Conservation (phyloP, 2,329 filamentous ascomycete genomes). For the Aspergillus fructus region DNA sequence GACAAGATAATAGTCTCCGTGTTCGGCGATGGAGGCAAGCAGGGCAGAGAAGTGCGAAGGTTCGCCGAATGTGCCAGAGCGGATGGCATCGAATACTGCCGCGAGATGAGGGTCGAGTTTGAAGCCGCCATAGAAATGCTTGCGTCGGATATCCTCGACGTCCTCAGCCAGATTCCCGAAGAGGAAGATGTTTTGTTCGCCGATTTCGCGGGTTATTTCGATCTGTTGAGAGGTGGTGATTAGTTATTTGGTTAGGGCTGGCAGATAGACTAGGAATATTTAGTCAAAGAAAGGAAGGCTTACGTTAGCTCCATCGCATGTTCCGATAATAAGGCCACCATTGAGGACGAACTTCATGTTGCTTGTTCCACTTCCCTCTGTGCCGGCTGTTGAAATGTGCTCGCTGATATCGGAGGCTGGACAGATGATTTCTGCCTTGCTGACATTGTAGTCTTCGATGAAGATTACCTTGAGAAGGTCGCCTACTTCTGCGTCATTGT, state of each 20-base stretch:
- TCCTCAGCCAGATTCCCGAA: constrained; percentile 96
- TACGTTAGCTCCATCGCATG: constrained; percentile 95
- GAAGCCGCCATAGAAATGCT: constrained; percentile 80
- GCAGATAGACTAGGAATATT: not conserved
- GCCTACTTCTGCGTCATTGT: constrained; percentile 87
- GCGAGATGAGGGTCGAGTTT: constrained; percentile 72
- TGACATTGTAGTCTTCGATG: constrained; percentile 97
- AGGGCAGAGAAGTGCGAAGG: constrained; percentile 76
- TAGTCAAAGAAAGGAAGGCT: constrained; percentile 32
- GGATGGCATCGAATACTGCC: constrained; percentile 81
- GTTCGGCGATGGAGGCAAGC: constrained; percentile 80
- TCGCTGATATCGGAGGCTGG: constrained; percentile 96
- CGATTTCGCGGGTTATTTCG: constrained; percentile 95
- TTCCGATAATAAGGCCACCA: constrained; percentile 94
- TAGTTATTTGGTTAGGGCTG: constrained; percentile 1
- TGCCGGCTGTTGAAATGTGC: constrained; percentile 97
- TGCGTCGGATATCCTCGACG: constrained; percentile 91
- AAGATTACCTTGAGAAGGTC: constrained; percentile 97
- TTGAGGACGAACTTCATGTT: constrained; percentile 99
- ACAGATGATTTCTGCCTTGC: constrained; percentile 95
- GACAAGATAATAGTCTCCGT: constrained; percentile 96
- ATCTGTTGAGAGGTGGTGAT: constrained; percentile 56
- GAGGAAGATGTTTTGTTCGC: constrained; percentile 96
- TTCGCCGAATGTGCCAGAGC: constrained; percentile 77
- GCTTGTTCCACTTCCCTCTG: constrained; percentile 82